Evolutionary conservation across 345 rosid genomes (phyloP), one percentile per base, ranked within the genome.

Genomic region (Ceriops tagal): DNA sequence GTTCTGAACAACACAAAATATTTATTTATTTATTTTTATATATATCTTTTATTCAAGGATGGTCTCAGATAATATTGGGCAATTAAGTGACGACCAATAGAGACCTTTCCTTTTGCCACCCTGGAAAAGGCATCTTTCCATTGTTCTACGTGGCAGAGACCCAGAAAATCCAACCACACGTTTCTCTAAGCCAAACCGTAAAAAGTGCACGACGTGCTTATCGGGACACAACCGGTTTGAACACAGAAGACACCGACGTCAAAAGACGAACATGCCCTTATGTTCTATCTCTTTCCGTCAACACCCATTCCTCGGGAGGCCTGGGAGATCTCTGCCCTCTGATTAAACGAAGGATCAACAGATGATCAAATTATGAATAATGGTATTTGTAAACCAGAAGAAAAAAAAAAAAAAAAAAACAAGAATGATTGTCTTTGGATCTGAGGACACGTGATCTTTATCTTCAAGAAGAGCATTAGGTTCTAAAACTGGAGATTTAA

Each of bases 81-180:
- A 43, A 43, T 78, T 74, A 75, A 76, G 83, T 53, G 65, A 71
- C 80, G 62, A 71, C 80, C 78, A 78, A 75, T 67, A 66, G 37
- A n/a, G 35, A 57, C 66, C 62, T 57, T 15, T 21, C 27, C 11
- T 28, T 73, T 57, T 21, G 53, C 85, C 79, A 82, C 79, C 74
- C 77, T 9, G 58, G 74, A 70, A 34, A 61, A 18, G 18, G 2
- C 15, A 3, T 3, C 4, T 0, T 9, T 19, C 24, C 28, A 8
- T 63, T 21, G 20, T 60, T 74, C 70, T 3, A 71, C 79, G 77
- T 81, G 79, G 77, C 72, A 34, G 6, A 2, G 0, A 21, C 3
- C 18, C 20, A 4, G 43, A 20, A 20, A 35, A 8, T 39, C 9
- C 6, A 26, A 46, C 62, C 62, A 5, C 34, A 35, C 6, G 2